These are phyloP conservation scores for Neohortaea acidophila DNA, from an alignment of 495 filamentous ascomycete genomes.

Conservation along the genomic window DNA sequence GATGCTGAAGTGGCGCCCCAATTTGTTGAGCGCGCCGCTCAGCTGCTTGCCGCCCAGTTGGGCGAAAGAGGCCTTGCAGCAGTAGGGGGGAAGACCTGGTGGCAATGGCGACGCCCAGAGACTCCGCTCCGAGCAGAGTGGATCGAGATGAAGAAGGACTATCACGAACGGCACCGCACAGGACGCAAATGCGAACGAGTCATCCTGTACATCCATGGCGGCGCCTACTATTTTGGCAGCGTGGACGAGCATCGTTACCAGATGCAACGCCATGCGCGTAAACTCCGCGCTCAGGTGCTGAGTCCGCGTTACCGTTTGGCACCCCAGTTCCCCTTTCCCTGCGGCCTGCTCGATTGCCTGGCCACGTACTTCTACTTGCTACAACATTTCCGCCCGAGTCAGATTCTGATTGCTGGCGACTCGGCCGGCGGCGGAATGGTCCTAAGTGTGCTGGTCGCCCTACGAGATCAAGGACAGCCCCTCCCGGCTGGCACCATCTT, in stretches of 20 bases:
- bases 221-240: slow-evolving; percentile 75
- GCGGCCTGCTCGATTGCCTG: slow-evolving; percentile 74
- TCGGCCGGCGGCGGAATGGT: slow-evolving; percentile 86
- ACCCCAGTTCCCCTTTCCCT: slow-evolving; percentile 91
- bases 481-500: slow-evolving; percentile 79
- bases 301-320: slow-evolving; percentile 78
- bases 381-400: slow-evolving; percentile 52
- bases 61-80: slow-evolving; percentile 56
- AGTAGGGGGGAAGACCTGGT: slow-evolving; percentile 77
- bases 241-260: slow-evolving; percentile 92
- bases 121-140: slow-evolving; percentile 65
- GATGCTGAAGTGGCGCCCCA: slow-evolving; percentile 51
- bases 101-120: slow-evolving; percentile 68
- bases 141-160: slow-evolving; percentile 86
- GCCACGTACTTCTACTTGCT: slow-evolving; percentile 75
- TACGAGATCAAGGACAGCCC: slow-evolving; percentile 67
- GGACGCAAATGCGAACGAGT: slow-evolving; percentile 49
- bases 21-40: slow-evolving; percentile 45
- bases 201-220: slow-evolving; percentile 88
- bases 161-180: slow-evolving; percentile 48
- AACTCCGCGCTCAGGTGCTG: slow-evolving; percentile 75
- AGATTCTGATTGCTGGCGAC: slow-evolving; percentile 74
- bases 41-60: slow-evolving; percentile 49
- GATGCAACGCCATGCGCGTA: slow-evolving; percentile 86
- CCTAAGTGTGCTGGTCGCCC: slow-evolving; percentile 57